Evolutionary conservation across 2,329 filamentous ascomycete species (phyloP).

Genomic region (Aspergillus sp.): DNA sequence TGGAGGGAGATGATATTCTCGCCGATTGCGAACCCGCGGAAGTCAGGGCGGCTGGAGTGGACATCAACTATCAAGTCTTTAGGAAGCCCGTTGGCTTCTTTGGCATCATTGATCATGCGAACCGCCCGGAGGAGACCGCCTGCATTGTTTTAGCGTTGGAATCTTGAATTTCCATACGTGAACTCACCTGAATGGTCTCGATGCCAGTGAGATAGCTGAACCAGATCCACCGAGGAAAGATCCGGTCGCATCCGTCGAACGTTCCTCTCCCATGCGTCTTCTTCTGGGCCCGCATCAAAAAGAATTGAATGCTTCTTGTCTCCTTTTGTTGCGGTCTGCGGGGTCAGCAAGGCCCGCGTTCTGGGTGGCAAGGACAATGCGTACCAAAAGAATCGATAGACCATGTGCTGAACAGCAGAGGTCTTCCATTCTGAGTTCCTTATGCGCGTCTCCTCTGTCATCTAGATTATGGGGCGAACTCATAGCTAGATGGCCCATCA

Average conservation of each 20-base stretch:
- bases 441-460: constrained; percentile 43
- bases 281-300: constrained; percentile 57
- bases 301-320: constrained; percentile 48
- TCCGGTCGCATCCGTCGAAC: constrained; percentile 45
- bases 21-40: constrained; percentile 48
- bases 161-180: not conserved
- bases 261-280: constrained; percentile 53
- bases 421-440: constrained; percentile 51
- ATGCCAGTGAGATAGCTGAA: constrained; percentile 57
- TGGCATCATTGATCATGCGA: constrained; percentile 47
- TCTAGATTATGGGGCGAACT: constrained; percentile 32
- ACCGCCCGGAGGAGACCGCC: constrained; percentile 54
- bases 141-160: constrained; percentile 13
- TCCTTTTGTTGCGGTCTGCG: constrained; percentile 49
- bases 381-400: constrained; percentile 52
- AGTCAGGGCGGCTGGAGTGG: constrained; percentile 54
- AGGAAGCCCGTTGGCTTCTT: constrained; percentile 22
- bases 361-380: constrained; percentile 6
- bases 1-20: constrained; percentile 50
- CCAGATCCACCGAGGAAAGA: constrained; percentile 46
- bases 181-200: constrained; percentile 53
- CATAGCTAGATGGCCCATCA: constrained; percentile 44
- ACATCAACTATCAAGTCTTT: constrained; percentile 46
- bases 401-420: constrained; percentile 58
- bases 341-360: not conserved